Evolutionary conservation across 2,329 filamentous ascomycete species (phyloP).

Genomic region (Colletotrichum incanum): DNA sequence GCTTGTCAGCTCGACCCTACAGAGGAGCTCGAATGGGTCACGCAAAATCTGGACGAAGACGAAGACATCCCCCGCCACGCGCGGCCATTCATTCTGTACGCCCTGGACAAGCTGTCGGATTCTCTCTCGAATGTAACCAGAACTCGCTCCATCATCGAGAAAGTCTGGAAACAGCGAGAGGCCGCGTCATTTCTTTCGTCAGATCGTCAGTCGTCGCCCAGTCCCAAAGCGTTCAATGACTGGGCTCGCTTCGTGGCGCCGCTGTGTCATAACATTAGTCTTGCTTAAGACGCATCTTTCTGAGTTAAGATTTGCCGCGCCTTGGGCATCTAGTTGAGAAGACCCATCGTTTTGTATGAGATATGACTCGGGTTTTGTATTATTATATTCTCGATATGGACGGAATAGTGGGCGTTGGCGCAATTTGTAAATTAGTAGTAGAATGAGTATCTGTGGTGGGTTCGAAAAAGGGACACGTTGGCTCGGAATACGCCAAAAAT

Average conservation of each 20-base stretch:
- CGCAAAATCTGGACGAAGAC: conserved; percentile 42
- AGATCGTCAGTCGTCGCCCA: conserved; percentile 37
- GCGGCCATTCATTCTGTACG: conserved; percentile 55
- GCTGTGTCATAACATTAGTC: conserved; percentile 58
- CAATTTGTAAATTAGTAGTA: neutral
- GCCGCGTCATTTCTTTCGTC: conserved; percentile 25
- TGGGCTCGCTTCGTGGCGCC: conserved; percentile 60
- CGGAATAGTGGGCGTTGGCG: neutral
- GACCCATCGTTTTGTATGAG: neutral
- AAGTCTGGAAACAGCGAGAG: conserved; percentile 60
- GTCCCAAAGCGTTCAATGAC: conserved; percentile 52
- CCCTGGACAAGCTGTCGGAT: conserved; percentile 55
- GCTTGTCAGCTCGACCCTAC: conserved; percentile 57
- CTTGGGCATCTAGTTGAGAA: neutral
- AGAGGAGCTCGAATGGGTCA: conserved; percentile 53
- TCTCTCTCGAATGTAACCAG: conserved; percentile 58
- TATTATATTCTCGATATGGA: neutral
- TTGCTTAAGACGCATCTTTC: conserved; percentile 50
- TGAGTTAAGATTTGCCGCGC: too few relatives aligned
- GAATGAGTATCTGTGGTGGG: neutral
- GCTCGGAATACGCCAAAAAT: neutral
- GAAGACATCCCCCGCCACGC: conserved; percentile 49
- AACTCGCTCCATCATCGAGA: conserved; percentile 60
- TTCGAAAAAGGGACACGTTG: neutral
- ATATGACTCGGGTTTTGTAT: neutral